phyloP scores from a whole-genome alignment of 2,329 filamentous ascomycete species.

The Setomelanomma holmii region DNA sequence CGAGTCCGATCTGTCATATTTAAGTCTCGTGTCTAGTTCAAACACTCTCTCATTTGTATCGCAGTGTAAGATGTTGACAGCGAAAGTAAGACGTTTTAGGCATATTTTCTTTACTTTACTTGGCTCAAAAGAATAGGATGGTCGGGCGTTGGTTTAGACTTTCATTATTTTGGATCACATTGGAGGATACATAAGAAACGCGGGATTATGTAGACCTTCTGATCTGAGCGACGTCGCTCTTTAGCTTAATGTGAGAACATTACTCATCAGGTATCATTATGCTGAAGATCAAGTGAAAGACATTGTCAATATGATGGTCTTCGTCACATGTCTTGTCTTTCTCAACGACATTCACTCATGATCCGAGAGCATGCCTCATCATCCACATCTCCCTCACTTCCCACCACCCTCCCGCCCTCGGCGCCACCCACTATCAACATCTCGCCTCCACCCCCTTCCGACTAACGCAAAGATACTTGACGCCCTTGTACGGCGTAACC shows the following conservation, averaged over 20 bases:
- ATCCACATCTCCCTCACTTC: background rate
- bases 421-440: slow-evolving; percentile 20
- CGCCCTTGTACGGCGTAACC: slow-evolving; percentile 95
- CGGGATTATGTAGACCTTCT: background rate
- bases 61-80: background rate
- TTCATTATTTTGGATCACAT: background rate
- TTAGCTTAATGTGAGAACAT: background rate
- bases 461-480: slow-evolving; percentile 89
- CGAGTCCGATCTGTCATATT: background rate
- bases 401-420: too few species aligned
- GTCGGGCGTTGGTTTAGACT: background rate
- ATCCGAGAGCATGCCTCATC: background rate
- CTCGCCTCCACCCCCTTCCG: slow-evolving; percentile 59
- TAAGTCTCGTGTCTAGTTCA: background rate
- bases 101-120: background rate
- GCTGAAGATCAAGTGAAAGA: too few species aligned
- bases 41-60: background rate
- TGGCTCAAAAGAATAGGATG: too few species aligned
- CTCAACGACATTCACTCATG: background rate
- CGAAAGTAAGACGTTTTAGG: background rate
- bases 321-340: too few species aligned
- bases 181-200: background rate
- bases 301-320: too few species aligned
- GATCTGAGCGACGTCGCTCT: too few species aligned
- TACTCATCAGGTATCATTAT: background rate